Evolutionary conservation across 768 basidiomycete genomes (phyloP).

Genomic region (Calocybe gangraenosa): DNA sequence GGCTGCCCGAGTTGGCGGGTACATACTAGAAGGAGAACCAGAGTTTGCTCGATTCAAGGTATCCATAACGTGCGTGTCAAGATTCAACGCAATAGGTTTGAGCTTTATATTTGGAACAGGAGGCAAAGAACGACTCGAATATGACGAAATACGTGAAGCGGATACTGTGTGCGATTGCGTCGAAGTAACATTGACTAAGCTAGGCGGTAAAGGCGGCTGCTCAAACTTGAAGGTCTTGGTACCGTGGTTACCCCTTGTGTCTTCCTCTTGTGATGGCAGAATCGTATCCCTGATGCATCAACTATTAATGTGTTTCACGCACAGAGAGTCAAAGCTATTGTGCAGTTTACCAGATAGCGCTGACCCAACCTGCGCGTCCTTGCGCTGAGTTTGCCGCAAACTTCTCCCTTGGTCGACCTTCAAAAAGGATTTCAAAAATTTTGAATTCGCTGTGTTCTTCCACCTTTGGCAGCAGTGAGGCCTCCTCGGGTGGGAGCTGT

Average conservation of each 20-base stretch:
- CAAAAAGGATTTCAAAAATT: constrained; percentile 64
- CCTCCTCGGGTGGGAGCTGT: constrained; percentile 42
- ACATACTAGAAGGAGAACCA: constrained; percentile 20
- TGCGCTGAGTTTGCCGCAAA: constrained; percentile 60
- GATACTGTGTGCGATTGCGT: not conserved
- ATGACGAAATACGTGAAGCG: constrained; percentile 10
- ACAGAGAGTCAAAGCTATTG: not conserved
- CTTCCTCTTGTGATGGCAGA: constrained; percentile 30
- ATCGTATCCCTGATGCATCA: constrained; percentile 49
- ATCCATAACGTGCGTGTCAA: not conserved
- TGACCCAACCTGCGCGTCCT: constrained; percentile 71
- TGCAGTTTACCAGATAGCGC: constrained; percentile 59
- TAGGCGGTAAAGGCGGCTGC: not conserved
- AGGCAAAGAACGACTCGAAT: constrained; percentile 28
- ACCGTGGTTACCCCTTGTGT: not conserved
- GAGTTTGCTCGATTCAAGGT: constrained; percentile 1
- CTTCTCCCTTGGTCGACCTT: constrained; percentile 45
- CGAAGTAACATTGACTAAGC: not conserved
- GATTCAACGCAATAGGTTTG: not conserved
- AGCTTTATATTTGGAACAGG: constrained; percentile 21
- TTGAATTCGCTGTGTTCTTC: constrained; percentile 39
- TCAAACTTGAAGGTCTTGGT: not conserved
- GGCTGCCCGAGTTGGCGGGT: constrained; percentile 19
- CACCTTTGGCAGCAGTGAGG: constrained; percentile 32
- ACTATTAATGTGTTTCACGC: not conserved